Evolutionary conservation across 2,329 filamentous ascomycete species (phyloP).

Genomic region (Talaromyces albobiverticillius): DNA sequence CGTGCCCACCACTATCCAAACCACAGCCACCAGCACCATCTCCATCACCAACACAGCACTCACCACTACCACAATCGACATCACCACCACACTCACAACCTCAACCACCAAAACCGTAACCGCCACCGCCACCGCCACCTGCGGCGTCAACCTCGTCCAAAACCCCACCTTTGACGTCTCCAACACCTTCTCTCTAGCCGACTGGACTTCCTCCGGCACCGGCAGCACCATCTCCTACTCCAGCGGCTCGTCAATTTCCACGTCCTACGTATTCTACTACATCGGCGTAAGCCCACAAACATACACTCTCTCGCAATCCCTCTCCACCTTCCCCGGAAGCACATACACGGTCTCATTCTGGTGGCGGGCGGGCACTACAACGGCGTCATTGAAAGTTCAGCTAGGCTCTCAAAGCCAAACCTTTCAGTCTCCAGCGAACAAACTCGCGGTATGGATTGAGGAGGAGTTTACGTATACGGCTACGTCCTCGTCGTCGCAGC

Average conservation of each 20-base stretch:
- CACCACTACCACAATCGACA: neutral
- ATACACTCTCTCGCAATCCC: neutral
- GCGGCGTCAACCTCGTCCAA: neutral
- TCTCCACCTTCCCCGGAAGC: neutral
- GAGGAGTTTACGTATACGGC: neutral
- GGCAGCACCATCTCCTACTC: neutral
- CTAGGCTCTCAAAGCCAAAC: neutral
- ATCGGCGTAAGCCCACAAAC: neutral
- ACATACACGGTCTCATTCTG: slow-evolving; percentile 2
- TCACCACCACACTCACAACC: neutral
- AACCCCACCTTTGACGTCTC: neutral
- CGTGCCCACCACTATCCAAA: neutral
- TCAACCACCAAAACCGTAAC: neutral
- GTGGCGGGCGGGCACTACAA: neutral
- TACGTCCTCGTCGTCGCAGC: neutral
- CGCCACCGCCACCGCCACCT: neutral
- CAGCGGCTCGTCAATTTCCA: neutral
- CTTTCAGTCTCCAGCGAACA: neutral
- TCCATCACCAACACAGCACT: neutral
- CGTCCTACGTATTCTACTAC: neutral
- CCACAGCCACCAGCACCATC: neutral
- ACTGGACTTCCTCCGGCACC: neutral
- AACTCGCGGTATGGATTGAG: neutral
- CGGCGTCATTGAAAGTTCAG: neutral
- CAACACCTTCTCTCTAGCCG: neutral